These are phyloP conservation scores for Penicillium digitatum DNA, from an alignment of 2,329 filamentous ascomycete genomes.

Conservation along the genomic window DNA sequence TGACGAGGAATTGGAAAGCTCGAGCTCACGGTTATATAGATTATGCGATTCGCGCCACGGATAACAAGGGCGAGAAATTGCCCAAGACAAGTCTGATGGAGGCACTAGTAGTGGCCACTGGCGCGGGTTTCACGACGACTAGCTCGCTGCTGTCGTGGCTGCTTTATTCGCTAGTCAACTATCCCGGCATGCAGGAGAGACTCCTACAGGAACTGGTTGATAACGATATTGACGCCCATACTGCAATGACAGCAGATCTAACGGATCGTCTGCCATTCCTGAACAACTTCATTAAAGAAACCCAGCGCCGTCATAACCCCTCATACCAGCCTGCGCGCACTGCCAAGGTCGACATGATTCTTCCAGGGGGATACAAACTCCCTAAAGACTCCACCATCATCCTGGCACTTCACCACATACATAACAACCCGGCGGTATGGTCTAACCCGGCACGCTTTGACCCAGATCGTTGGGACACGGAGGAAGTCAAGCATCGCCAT, in stretches of 20 bases:
- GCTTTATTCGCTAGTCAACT: slow-evolving; percentile 52
- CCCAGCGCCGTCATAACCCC: slow-evolving; percentile 58
- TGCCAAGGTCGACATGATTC: slow-evolving; percentile 52
- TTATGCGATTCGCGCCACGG: slow-evolving; percentile 49
- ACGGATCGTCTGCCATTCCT: slow-evolving; percentile 48
- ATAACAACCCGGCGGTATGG: slow-evolving; percentile 55
- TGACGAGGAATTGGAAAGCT: background rate
- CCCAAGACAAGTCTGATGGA: slow-evolving; percentile 27
- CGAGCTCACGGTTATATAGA: slow-evolving; percentile 33
- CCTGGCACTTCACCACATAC: slow-evolving; percentile 46
- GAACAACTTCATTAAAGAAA: slow-evolving; percentile 55
- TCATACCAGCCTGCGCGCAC: slow-evolving; percentile 60
- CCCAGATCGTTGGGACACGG: slow-evolving; percentile 57
- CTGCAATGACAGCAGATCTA: slow-evolving; percentile 47
- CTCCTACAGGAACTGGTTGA: slow-evolving; percentile 58
- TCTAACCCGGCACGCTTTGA: slow-evolving; percentile 57
- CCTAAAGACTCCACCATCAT: slow-evolving; percentile 54
- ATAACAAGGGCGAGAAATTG: slow-evolving; percentile 21
- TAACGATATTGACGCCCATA: slow-evolving; percentile 44
- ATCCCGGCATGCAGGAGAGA: slow-evolving; percentile 54
- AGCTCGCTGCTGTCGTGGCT: slow-evolving; percentile 58
- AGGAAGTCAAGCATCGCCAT: slow-evolving; percentile 50
- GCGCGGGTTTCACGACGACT: slow-evolving; percentile 61
- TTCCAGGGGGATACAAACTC: slow-evolving; percentile 59
- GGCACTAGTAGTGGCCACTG: slow-evolving; percentile 51